phyloP scores from a whole-genome alignment of 805 yeast species.

The Candida loeiensis region DNA sequence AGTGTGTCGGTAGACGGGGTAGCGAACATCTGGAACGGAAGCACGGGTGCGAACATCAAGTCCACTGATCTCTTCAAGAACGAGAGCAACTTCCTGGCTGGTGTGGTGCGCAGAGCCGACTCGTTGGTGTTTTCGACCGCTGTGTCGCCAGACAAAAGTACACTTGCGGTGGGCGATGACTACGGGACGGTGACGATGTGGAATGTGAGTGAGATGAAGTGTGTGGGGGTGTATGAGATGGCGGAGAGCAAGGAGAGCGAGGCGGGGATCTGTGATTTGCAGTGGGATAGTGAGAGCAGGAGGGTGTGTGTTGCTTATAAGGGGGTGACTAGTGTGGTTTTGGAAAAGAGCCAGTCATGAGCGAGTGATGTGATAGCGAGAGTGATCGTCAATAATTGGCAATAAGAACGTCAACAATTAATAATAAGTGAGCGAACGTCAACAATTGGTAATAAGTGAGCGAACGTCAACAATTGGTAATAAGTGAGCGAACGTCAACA shows the following conservation, averaged over 20 bases:
- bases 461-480: too few relatives aligned
- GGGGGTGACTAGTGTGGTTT: constrained; percentile 32
- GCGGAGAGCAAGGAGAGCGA: constrained; percentile 12
- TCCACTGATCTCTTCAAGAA: constrained; percentile 29
- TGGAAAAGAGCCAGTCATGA: too few relatives aligned
- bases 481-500: too few relatives aligned
- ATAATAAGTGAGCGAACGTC: too few relatives aligned
- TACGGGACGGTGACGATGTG: constrained; percentile 58
- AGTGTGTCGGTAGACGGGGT: constrained; percentile 71
- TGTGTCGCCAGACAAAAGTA: constrained; percentile 47
- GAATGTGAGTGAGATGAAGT: constrained; percentile 29
- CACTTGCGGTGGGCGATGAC: constrained; percentile 62
- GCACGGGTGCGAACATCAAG: constrained; percentile 36
- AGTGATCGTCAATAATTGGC: too few relatives aligned
- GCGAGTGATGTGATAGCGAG: too few relatives aligned
- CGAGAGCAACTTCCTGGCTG: constrained; percentile 20
- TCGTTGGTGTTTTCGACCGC: constrained; percentile 53
- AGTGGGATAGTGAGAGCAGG: constrained; percentile 31
- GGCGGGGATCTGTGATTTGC: constrained; percentile 36
- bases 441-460: too few relatives aligned
- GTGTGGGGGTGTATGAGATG: constrained; percentile 24
- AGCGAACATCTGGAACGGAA: constrained; percentile 63
- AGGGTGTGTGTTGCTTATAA: constrained; percentile 31
- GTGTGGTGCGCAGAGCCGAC: constrained; percentile 26
- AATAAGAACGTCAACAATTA: too few relatives aligned